These are phyloP conservation scores for Myxozyma vanderwaltii DNA, from an alignment of 805 yeast species.

Conservation along the genomic window DNA sequence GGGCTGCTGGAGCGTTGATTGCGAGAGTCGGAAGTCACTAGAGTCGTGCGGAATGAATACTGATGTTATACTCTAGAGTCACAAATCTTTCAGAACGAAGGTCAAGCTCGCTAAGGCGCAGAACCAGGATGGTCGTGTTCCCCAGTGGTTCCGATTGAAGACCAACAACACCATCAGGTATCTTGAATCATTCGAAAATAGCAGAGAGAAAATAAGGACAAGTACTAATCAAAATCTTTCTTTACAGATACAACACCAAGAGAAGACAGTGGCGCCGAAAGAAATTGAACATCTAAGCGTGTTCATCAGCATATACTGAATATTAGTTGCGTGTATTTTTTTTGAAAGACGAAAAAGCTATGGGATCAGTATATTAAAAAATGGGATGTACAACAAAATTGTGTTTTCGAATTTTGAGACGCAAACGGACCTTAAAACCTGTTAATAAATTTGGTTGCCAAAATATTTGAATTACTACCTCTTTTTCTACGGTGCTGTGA, in stretches of 20 bases:
- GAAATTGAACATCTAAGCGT: conserved; percentile 85
- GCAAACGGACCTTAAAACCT: neutral
- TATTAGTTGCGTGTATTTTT: neutral
- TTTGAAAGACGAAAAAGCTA: no score
- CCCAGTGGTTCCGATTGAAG: conserved; percentile 99
- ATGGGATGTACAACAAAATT: neutral
- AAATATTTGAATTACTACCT: neutral
- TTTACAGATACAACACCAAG: conserved; percentile 92
- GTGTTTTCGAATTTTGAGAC: neutral
- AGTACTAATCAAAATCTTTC: no score
- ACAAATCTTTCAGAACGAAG: conserved; percentile 95
- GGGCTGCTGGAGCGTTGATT: neutral
- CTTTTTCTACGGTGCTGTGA: neutral
- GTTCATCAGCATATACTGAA: neutral
- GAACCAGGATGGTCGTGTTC: conserved; percentile 99
- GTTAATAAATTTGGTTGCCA: neutral
- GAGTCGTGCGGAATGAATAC: neutral
- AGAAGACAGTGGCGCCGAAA: conserved; percentile 99
- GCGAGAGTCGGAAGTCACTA: neutral
- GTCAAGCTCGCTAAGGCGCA: conserved; percentile 98
- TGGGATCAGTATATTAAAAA: neutral
- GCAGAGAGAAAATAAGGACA: no score
- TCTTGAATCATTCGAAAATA: conserved; percentile 12
- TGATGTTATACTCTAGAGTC: conserved; percentile 44
- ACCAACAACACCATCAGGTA: conserved; percentile 88